These are phyloP conservation scores for Guadua angustifolia DNA, from an alignment of 176 grass and related monocot genomes.

Conservation along the genomic window DNA sequence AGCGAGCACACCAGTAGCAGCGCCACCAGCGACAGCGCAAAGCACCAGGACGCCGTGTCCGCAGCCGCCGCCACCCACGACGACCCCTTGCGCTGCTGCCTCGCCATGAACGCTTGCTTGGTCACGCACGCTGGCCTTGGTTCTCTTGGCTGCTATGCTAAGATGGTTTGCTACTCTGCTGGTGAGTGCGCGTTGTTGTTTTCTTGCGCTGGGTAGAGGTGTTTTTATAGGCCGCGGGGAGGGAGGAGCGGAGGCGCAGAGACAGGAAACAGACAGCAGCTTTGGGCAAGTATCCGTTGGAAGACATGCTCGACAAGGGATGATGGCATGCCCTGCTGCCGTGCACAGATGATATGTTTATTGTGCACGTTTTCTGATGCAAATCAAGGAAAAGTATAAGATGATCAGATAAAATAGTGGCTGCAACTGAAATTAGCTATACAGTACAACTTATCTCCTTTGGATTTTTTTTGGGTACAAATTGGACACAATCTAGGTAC, in stretches of 20 bases:
- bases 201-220: background rate
- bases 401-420: background rate
- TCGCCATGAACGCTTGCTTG: slow-evolving; percentile 5
- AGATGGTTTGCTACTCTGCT: background rate
- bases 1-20: slow-evolving; percentile 72
- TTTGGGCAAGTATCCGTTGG: slow-evolving; percentile 51
- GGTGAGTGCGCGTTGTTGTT: background rate
- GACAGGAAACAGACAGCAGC: too few relatives aligned
- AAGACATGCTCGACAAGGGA: slow-evolving; percentile 2
- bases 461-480: too few relatives aligned
- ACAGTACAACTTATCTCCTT: too few relatives aligned
- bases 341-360: background rate
- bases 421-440: background rate
- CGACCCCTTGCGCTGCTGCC: background rate
- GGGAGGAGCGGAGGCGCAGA: background rate
- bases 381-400: background rate
- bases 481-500: too few relatives aligned
- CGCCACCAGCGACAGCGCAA: slow-evolving; percentile 54
- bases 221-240: slow-evolving; percentile 2
- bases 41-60: slow-evolving; percentile 68
- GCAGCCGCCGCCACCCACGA: slow-evolving; percentile 40
- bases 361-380: background rate
- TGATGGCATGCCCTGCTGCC: background rate
- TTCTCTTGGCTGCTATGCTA: background rate
- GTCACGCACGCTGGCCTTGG: too few relatives aligned